Evolutionary conservation across 345 rosid genomes (phyloP), one percentile per base, ranked within the genome.

Genomic region (Fremontodendron californicum): DNA sequence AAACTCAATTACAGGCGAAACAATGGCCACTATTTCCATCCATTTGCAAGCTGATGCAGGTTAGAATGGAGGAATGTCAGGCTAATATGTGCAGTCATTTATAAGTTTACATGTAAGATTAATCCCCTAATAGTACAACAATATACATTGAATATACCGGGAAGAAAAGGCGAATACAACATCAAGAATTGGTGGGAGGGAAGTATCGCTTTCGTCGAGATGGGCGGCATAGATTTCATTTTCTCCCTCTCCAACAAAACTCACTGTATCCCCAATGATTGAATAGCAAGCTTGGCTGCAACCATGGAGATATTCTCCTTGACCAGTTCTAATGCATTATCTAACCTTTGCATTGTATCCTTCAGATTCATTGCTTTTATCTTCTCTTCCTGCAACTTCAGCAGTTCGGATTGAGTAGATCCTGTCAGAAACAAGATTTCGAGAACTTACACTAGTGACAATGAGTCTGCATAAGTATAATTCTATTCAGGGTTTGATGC

Each of bases 241-340:
- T 9, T 55, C 13, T 25, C 31, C 16, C 25, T 42, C 11, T 42
- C 57, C 19, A 51, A 9, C 48, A 39, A 18, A 39, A 54, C 21
- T 77, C 73, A 79, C 65, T 77, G 74, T 73, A 84, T 85, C 78
- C 75, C 90, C 57, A 90, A 65, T 8, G 98, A 88, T 68, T 91
- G 94, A 75, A 93, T 91, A 10, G 98, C 98, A 76, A 93, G 89
- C 84, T 91, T 93, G 70, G 98, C 98, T 25, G 90, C 93, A 64
- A 93, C 76, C 66, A 86, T 81, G 25, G 94, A 90, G 48, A 87
- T 85, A 70, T 84, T 93, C 80, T 86, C 91, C 9, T 86, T 87
- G 31, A 87, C 76, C 48, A 88, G 78, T 37, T 78, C 83, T 72
- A 89, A 57, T 42, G 98, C 89, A 60, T 68, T 78, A 10, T 91